Percentiles rank a stretch among this genome's conserved stretches.
phyloP scores from a whole-genome alignment of 2,329 filamentous ascomycete species.

The Penicillium sp. region DNA sequence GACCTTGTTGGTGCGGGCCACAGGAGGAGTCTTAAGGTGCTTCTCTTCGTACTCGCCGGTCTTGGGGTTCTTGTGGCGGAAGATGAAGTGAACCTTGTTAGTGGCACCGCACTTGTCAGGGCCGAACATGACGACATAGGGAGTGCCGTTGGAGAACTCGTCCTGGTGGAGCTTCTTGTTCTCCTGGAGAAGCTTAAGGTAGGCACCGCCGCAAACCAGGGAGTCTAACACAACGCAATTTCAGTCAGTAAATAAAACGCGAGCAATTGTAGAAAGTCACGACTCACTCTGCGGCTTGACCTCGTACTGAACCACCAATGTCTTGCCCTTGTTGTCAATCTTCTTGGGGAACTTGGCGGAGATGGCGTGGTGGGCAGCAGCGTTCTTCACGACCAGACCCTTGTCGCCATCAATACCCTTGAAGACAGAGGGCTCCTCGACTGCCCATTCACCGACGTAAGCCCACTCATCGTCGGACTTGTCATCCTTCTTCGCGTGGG shows the following conservation, averaged over 20 bases:
- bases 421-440: slow-evolving; percentile 86
- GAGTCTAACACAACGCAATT: slow-evolving; percentile 60
- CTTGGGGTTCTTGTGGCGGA: slow-evolving; percentile 99
- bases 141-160: slow-evolving; percentile 95
- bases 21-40: slow-evolving; percentile 81
- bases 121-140: slow-evolving; percentile 99
- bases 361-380: slow-evolving; percentile 97
- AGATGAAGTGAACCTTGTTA: slow-evolving; percentile 98
- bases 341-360: slow-evolving; percentile 97
- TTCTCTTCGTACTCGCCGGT: slow-evolving; percentile 99
- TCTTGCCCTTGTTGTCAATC: slow-evolving; percentile 96
- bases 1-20: slow-evolving; percentile 85
- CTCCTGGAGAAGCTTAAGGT: slow-evolving; percentile 97
- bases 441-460: slow-evolving; percentile 93
- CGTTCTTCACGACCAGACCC: slow-evolving; percentile 96
- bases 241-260: not conserved
- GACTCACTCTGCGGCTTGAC: slow-evolving; percentile 95
- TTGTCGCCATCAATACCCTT: slow-evolving; percentile 95
- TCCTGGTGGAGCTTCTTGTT: slow-evolving; percentile 96
- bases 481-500: slow-evolving; percentile 94
- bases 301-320: slow-evolving; percentile 96
- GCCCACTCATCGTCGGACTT: slow-evolving; percentile 87
- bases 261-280: not conserved
- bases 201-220: slow-evolving; percentile 95
- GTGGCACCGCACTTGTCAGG: slow-evolving; percentile 98